These are phyloP conservation scores for Amanita rubescens DNA, from an alignment of 768 basidiomycete genomes.

Conservation along the genomic window DNA sequence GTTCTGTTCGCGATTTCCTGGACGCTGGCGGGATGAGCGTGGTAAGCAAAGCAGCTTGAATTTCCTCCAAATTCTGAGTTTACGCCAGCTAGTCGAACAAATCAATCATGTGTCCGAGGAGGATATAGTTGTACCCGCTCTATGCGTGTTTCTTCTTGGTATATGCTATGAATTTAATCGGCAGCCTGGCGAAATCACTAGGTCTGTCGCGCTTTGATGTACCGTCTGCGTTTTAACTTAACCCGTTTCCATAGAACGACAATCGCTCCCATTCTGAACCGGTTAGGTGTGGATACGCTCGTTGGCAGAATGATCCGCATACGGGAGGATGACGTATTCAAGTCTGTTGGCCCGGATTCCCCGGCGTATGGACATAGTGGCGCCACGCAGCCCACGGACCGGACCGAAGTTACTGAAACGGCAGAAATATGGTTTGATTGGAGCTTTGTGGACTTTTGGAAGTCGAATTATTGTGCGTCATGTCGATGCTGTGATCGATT, in stretches of 20 bases:
- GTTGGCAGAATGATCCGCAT: slow-evolving; percentile 80
- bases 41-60: slow-evolving; percentile 41
- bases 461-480: slow-evolving; percentile 87
- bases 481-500: background rate
- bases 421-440: slow-evolving; percentile 97
- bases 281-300: slow-evolving; percentile 85
- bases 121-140: slow-evolving; percentile 80
- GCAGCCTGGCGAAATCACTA: slow-evolving; percentile 92
- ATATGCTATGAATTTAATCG: slow-evolving; percentile 96
- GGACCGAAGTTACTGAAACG: slow-evolving; percentile 51
- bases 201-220: slow-evolving; percentile 37
- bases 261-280: slow-evolving; percentile 83
- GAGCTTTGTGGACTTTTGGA: slow-evolving; percentile 98
- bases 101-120: slow-evolving; percentile 85
- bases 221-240: slow-evolving; percentile 1
- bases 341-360: slow-evolving; percentile 78
- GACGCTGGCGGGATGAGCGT: slow-evolving; percentile 86
- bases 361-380: slow-evolving; percentile 56
- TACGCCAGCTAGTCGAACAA: slow-evolving; percentile 81
- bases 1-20: slow-evolving; percentile 81
- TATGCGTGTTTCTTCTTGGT: slow-evolving; percentile 88
- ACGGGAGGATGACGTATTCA: slow-evolving; percentile 91
- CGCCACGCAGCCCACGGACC: slow-evolving; percentile 22
- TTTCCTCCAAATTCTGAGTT: background rate
- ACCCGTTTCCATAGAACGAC: slow-evolving; percentile 45